Evolutionary conservation across 176 grass and related monocot genomes (phyloP), one percentile per base, ranked within the genome.

Genomic region (Tuctoria greenei): DNA sequence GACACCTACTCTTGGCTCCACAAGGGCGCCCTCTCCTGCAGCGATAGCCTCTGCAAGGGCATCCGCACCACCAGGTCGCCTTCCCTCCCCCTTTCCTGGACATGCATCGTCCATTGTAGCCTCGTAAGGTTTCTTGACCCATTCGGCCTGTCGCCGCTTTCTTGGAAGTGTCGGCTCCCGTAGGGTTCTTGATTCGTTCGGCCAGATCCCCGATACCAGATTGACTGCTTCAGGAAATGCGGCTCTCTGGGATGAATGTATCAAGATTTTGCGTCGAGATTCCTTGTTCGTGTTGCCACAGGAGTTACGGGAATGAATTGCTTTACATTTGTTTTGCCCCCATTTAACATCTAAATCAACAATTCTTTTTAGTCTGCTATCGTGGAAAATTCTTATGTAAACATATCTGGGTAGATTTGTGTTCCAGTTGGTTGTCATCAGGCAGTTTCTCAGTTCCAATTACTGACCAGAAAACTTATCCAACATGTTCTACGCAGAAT

Each of bases 1-100:
- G 88, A 97, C 75, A 91, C 95, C 68, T 97, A 97, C 60, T 97
- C 95, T 24, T 94, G 95, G 95, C 95, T 97, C 67, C 95, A 97
- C 86, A 97, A 94, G 75, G 95, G 95, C 40, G 95, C 91, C 46
- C 91, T 94, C 64, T 94, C 86, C 55, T 97, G 95, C 80, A 81
- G 88, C 79, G 72, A 85, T 37, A 76, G 82, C 78, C 84, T 97
- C 63, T 97, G 91, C 95, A 97, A 97, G 69, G 89, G 91, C 84
- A 51, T 97, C 13, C 95, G 86, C 59, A 97, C 95, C 77, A 75
- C 91, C 67, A 97, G 83, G 95, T 97, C 13, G 62, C 25, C 18
- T 65, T 70, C 24, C 10, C 45, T 16, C 18, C 23, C 3, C 18
- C 37, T 67, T 79, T 83, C 80, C 83, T 79, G 69, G 63, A 31